Conservation (phyloP, 2,329 filamentous ascomycete species). For the Penicillium sp. region DNA sequence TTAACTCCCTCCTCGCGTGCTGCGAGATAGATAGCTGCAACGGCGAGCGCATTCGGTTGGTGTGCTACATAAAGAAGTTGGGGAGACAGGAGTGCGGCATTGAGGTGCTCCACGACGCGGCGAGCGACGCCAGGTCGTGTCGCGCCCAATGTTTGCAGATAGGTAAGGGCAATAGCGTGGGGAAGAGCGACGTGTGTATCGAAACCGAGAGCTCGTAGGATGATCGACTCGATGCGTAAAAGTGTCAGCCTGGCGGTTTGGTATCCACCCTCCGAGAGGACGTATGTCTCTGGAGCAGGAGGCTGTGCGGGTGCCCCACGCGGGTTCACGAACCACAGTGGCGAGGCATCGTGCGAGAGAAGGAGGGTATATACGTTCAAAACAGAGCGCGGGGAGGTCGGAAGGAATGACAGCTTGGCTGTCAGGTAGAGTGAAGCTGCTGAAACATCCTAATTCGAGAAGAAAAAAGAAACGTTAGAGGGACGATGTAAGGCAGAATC, state of each 20-base stretch:
- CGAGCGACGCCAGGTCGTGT: constrained; percentile 60
- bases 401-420: constrained; percentile 76
- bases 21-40: constrained; percentile 87
- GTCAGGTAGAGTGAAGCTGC: constrained; percentile 78
- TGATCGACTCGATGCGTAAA: constrained; percentile 71
- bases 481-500: neutral
- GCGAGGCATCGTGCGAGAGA: constrained; percentile 58
- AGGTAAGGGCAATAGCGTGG: constrained; percentile 83
- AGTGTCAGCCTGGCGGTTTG: constrained; percentile 64
- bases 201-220: constrained; percentile 76
- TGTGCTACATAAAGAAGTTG: constrained; percentile 90
- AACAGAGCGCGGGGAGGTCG: constrained; percentile 75
- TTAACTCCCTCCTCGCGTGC: constrained; percentile 74
- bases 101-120: constrained; percentile 75
- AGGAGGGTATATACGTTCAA: constrained; percentile 85
- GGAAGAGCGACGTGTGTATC: constrained; percentile 83
- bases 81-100: constrained; percentile 79
- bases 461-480: neutral
- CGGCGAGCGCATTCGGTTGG: constrained; percentile 81
- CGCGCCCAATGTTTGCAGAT: constrained; percentile 84
- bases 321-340: constrained; percentile 47
- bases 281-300: constrained; percentile 58
- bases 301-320: constrained; percentile 26
- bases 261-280: constrained; percentile 73
- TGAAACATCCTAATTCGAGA: constrained; percentile 67